phyloP scores from a whole-genome alignment of 176 grass and related monocot species.

The Hyparrhenia diplandra region DNA sequence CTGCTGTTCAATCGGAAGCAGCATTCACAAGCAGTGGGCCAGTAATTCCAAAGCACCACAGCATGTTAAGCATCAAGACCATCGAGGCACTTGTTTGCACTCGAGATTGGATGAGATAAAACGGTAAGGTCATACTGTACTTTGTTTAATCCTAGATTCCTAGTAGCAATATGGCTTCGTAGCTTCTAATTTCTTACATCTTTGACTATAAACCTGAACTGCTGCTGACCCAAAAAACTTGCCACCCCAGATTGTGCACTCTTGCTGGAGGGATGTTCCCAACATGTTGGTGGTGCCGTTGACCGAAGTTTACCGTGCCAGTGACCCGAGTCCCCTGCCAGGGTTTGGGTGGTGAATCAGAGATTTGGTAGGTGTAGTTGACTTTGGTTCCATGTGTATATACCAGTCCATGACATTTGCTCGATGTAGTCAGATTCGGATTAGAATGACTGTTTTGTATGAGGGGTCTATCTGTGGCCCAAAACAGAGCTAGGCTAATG shows the following conservation, averaged over 20 bases:
- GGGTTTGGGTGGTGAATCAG: background rate
- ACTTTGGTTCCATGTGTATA: slow-evolving; percentile 22
- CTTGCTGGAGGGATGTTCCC: background rate
- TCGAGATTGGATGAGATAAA: slow-evolving; percentile 49
- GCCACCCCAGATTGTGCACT: background rate
- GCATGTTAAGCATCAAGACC: slow-evolving; percentile 43
- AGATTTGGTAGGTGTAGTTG: background rate
- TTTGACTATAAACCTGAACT: background rate
- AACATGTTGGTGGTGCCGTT: background rate
- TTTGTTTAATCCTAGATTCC: background rate
- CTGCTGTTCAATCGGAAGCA: slow-evolving; percentile 34
- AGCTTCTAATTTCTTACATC: background rate
- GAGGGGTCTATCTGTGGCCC: background rate
- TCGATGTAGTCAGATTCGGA: slow-evolving; percentile 10
- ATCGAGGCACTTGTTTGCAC: slow-evolving; percentile 53
- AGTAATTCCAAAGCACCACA: slow-evolving; percentile 46
- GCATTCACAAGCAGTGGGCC: slow-evolving; percentile 35
- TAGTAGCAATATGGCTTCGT: background rate
- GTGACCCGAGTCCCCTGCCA: background rate
- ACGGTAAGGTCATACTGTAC: slow-evolving; percentile 12
- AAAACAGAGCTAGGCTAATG: background rate
- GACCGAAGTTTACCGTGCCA: background rate
- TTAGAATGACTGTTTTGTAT: background rate
- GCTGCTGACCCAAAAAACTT: background rate
- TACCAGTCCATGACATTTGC: background rate